phyloP scores from a whole-genome alignment of 345 rosid genomes.

The Carallia pectinifolia region DNA sequence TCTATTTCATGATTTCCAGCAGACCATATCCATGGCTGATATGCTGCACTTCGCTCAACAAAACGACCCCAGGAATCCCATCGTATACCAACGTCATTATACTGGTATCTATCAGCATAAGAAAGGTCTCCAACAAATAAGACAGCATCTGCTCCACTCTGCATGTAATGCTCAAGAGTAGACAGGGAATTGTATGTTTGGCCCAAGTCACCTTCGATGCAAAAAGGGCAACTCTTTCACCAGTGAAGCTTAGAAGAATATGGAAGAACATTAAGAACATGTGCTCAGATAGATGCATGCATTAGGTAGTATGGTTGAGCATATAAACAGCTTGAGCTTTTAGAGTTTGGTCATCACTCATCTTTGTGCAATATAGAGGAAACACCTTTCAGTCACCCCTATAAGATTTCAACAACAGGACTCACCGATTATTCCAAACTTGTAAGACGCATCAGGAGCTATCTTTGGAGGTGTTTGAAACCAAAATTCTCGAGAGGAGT shows the following conservation, averaged over 20 bases:
- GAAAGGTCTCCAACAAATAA: conserved; percentile 92
- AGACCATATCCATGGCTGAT: conserved; percentile 95
- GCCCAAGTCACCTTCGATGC: conserved; percentile 79
- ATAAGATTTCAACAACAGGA: conserved; percentile 7
- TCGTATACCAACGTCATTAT: conserved; percentile 70
- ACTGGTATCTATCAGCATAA: conserved; percentile 85
- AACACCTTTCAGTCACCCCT: background rate
- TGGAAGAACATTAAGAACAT: background rate
- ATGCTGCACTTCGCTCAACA: conserved; percentile 80
- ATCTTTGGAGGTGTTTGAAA: conserved; percentile 79
- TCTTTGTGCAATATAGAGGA: too few relatives aligned
- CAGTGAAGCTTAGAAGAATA: background rate
- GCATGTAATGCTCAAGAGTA: conserved; percentile 81
- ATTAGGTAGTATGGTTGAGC: background rate
- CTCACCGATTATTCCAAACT: conserved; percentile 94
- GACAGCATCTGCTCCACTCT: conserved; percentile 78
- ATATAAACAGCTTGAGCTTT: background rate
- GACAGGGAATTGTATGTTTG: conserved; percentile 94
- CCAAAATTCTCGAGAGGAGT: conserved; percentile 78
- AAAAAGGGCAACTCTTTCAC: conserved; percentile 8
- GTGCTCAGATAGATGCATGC: background rate
- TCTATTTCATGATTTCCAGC: conserved; percentile 95
- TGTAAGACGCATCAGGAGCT: conserved; percentile 76
- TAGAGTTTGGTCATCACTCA: too few relatives aligned
- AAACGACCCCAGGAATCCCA: conserved; percentile 98